These are phyloP conservation scores for Aspergillus neoniger DNA, from an alignment of 2,329 filamentous ascomycete species.

Conservation along the genomic window DNA sequence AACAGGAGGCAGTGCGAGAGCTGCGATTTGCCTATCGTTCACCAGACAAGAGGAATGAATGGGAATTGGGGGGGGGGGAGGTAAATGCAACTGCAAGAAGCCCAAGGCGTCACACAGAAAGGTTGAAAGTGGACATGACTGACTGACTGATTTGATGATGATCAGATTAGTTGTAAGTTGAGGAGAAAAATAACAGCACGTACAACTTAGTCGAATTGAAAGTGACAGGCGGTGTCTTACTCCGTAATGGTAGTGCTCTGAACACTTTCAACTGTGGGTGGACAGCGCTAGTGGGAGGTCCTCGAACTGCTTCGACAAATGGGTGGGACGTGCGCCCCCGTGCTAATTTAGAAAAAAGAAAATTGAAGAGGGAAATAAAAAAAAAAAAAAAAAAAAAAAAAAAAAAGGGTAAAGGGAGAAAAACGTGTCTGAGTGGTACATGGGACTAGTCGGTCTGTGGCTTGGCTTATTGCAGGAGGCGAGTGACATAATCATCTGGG, in stretches of 20 bases:
- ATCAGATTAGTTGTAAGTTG: too few relatives aligned
- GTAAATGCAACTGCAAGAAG: neutral
- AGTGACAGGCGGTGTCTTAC: neutral
- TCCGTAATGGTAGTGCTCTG: neutral
- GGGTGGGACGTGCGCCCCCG: slow-evolving; percentile 9
- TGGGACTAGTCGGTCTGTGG: slow-evolving; percentile 3
- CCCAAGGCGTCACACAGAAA: neutral
- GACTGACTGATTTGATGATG: too few relatives aligned
- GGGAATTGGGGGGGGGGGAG: neutral
- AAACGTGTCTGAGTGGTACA: slow-evolving; percentile 6
- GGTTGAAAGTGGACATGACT: neutral
- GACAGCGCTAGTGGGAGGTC: neutral
- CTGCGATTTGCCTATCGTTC: neutral
- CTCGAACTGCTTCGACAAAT: slow-evolving; percentile 5
- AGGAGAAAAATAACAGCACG: neutral
- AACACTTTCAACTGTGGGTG: neutral
- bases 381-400: neutral
- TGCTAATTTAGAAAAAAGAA: slow-evolving; percentile 5
- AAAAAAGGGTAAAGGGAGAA: neutral
- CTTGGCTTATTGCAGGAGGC: slow-evolving; percentile 7
- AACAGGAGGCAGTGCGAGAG: slow-evolving; percentile 3
- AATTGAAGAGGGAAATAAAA: neutral
- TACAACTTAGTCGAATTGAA: neutral
- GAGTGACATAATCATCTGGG: neutral
- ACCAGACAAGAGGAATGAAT: neutral